Evolutionary conservation across 441 rosid species (phyloP).

Genomic region (Eruca vesicaria): DNA sequence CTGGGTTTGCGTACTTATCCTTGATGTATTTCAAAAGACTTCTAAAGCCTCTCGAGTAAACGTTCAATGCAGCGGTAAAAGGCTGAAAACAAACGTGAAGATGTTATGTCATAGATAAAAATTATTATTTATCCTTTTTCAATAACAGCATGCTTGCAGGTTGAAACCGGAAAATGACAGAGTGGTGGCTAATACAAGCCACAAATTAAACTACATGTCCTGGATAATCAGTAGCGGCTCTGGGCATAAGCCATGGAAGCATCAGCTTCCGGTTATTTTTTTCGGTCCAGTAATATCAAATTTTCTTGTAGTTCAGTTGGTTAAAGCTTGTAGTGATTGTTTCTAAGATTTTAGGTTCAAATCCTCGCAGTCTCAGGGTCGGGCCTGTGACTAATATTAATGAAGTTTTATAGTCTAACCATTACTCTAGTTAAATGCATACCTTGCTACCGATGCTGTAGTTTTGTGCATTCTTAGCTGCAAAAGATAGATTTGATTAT

Average conservation of each 20-base stretch:
- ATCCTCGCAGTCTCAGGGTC: no score
- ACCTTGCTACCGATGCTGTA: constrained; percentile 30
- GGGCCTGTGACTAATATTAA: neutral
- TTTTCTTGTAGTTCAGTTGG: no score
- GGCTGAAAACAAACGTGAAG: constrained; percentile 27
- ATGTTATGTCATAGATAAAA: neutral
- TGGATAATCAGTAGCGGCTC: no score
- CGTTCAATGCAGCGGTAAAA: constrained; percentile 22
- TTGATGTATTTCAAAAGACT: constrained; percentile 27
- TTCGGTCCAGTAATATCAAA: no score
- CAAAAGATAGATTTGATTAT: neutral
- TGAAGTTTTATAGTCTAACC: neutral
- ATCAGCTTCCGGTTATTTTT: no score
- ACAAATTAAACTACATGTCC: neutral
- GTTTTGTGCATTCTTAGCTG: constrained; percentile 26
- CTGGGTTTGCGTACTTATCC: constrained; percentile 29
- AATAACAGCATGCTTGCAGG: neutral
- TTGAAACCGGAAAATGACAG: neutral
- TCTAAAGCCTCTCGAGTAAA: constrained; percentile 38
- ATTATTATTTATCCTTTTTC: no score
- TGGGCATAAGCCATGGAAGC: no score
- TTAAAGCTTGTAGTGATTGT: no score
- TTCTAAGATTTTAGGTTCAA: no score
- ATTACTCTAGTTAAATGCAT: neutral
- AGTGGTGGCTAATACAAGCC: neutral